Evolutionary conservation across 2,329 filamentous ascomycete genomes (phyloP).

Genomic region (Scytalidium lignicola): DNA sequence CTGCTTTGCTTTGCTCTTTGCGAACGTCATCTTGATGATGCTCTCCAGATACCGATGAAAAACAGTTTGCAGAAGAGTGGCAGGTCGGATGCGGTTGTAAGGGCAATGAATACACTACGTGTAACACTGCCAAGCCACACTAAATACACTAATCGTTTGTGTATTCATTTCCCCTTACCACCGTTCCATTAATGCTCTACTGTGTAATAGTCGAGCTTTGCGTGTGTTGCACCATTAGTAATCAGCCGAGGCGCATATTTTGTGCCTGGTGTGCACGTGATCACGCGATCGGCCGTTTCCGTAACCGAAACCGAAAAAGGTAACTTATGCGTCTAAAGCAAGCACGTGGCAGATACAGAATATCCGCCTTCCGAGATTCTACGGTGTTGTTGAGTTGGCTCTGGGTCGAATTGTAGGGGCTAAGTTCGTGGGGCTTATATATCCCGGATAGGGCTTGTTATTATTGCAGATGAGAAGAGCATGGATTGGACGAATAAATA

Average conservation of each 20-base stretch:
- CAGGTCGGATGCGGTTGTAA: neutral
- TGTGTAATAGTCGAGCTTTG: neutral
- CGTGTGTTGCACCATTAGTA: no score
- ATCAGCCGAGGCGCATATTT: neutral
- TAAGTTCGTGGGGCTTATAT: slow-evolving; percentile 22
- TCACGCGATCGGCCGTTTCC: neutral
- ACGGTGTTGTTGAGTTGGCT: neutral
- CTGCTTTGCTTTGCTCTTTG: slow-evolving; percentile 8
- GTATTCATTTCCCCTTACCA: no score
- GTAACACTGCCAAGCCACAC: no score
- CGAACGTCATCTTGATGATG: neutral
- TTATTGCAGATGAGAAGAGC: slow-evolving; percentile 1
- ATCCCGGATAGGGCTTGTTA: neutral
- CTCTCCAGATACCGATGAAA: neutral
- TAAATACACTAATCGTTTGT: no score
- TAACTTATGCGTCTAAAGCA: no score
- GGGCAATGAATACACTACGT: neutral
- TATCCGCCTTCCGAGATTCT: neutral
- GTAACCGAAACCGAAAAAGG: neutral
- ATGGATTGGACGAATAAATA: slow-evolving; percentile 5
- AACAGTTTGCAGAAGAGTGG: neutral
- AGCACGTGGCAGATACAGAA: slow-evolving; percentile 1
- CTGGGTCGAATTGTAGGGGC: slow-evolving; percentile 10
- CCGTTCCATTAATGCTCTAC: no score
- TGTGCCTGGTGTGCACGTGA: neutral